Evolutionary conservation across 2,329 filamentous ascomycete genomes (phyloP).

Genomic region (Uncinocarpus reesii): DNA sequence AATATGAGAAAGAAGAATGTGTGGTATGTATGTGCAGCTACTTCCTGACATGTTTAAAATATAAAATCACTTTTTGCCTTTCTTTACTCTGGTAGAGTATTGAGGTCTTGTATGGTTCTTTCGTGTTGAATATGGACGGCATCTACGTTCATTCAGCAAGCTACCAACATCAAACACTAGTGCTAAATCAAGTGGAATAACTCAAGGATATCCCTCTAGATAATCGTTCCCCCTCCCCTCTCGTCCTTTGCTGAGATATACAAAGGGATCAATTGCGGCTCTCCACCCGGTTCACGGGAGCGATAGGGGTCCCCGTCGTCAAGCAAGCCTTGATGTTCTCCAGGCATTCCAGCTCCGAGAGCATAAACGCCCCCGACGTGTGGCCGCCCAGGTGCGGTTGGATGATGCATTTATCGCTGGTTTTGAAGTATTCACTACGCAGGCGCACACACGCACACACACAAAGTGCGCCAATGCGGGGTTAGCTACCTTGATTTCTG

Average conservation of each 20-base stretch:
- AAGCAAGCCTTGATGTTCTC: slow-evolving; percentile 39
- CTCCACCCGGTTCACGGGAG: slow-evolving; percentile 27
- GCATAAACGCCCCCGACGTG: slow-evolving; percentile 38
- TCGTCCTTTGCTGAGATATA: too few species aligned
- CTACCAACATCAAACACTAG: too few species aligned
- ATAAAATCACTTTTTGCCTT: neutral
- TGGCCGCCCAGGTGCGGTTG: slow-evolving; percentile 40
- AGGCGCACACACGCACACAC: neutral
- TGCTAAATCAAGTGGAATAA: too few species aligned
- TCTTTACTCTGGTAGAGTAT: neutral
- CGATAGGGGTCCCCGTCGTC: slow-evolving; percentile 30
- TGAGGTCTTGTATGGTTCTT: neutral
- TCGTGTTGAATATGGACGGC: neutral
- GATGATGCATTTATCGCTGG: slow-evolving; percentile 35
- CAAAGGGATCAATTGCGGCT: neutral
- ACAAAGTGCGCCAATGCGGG: neutral
- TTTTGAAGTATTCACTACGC: slow-evolving; percentile 29
- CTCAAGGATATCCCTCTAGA: too few species aligned
- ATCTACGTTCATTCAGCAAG: too few species aligned
- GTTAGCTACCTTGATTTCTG: too few species aligned
- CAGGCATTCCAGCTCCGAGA: slow-evolving; percentile 38
- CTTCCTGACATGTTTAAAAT: neutral
- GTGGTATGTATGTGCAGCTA: neutral
- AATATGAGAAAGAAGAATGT: neutral
- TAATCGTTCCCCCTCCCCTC: too few species aligned